Evolutionary conservation across 495 filamentous ascomycete species (phyloP), one percentile per base, ranked within the genome.

Genomic region (Clavariopsis aquatica): DNA sequence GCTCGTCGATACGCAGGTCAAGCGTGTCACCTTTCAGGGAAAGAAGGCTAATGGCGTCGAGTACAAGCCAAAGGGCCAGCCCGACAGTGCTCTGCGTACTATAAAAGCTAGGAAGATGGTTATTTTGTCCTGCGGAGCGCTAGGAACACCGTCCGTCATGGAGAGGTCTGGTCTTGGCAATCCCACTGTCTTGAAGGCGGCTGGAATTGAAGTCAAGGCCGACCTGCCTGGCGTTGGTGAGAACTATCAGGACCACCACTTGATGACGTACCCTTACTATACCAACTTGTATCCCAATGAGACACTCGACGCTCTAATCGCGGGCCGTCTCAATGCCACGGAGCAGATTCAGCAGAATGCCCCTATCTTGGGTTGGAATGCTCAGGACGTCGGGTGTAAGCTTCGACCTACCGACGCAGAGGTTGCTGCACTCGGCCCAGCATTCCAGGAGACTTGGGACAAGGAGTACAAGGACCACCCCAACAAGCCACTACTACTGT

Each of bases 291-390:
- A 31, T 15, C 43, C 56, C 17, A 43, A 57, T 15, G 66, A 73
- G 22, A 72, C 69, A 7, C 46, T 68, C 61, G 64, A 73, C 38
- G 64, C 19, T 65, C 78, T 60, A 67, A 71, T 73, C 6, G 70
- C 65, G 49, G 77, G 78, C 4, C 57, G 75, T 12, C 65, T 75
- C 17, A 71, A 76, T 46, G 68, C 72, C 49, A 45, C 10, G 66
- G 69, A 69, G 61, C 66, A 54, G 20, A 68, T 57, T 57, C 51
- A 52, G 61, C 27, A 69, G 49, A 71, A 76, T 19, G 70, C 71
- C 62, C 54, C 69, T 9, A 71, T 73, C 23, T 71, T 82, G 1
- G 75, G 73, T 3, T 85, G 80, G 80, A 84, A 81, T 65, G 69
- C 62, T 12, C 64, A 76, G 57, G 84, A 87, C 58, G 63, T 81